Evolutionary conservation across 2,329 filamentous ascomycete genomes (phyloP).

Genomic region (Aureobasidium sp.): DNA sequence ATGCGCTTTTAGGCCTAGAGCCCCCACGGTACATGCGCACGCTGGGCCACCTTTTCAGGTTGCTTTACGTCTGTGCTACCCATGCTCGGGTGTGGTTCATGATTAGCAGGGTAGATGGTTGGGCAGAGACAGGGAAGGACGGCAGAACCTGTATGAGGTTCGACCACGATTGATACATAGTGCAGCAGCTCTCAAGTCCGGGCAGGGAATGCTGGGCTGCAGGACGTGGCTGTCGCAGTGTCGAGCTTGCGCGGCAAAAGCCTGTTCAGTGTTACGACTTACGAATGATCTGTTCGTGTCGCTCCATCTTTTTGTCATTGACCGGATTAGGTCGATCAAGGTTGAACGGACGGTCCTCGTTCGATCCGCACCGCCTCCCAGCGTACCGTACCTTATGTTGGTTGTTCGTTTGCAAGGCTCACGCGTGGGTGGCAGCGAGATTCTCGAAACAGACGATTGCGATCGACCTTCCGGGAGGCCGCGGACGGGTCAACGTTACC

Average conservation of each 20-base stretch:
- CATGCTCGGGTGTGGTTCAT: conserved; percentile 4
- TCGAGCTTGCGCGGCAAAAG: conserved; percentile 5
- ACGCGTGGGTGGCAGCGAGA: background rate
- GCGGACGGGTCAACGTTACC: conserved; percentile 10
- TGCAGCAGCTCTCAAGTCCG: background rate
- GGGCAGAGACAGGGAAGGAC: background rate
- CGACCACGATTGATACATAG: background rate
- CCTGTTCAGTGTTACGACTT: background rate
- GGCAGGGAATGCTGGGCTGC: background rate
- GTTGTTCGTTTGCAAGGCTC: background rate
- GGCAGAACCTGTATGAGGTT: background rate
- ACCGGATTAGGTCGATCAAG: background rate
- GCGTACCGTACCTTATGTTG: conserved; percentile 11
- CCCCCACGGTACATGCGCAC: background rate
- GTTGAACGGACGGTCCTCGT: conserved; percentile 5
- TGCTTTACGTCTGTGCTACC: conserved; percentile 9
- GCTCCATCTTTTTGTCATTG: background rate
- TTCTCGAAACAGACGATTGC: background rate
- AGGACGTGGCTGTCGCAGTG: background rate
- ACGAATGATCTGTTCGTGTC: background rate
- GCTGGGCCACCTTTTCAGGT: background rate
- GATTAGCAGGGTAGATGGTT: conserved; percentile 1
- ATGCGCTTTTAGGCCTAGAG: conserved; percentile 5
- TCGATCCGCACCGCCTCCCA: conserved; percentile 7
- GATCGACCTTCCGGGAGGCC: background rate